Conservation (phyloP, 225 moss, liverwort and hornwort species). For the Lunularia cruciata region DNA sequence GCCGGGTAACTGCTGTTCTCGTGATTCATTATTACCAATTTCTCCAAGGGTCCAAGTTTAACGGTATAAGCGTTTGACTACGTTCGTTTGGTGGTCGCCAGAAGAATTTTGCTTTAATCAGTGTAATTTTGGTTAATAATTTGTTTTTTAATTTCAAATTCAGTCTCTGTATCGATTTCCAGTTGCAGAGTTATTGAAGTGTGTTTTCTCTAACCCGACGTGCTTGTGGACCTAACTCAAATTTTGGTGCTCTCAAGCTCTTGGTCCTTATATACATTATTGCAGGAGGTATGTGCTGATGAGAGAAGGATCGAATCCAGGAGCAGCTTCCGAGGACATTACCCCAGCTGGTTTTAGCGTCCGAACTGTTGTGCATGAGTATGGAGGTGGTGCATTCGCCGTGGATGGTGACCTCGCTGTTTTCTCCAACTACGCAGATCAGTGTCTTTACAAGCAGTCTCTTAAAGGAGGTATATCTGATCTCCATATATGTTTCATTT, state of each 20-base stretch:
- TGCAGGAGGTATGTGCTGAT: constrained; percentile 75
- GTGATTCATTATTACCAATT: no score
- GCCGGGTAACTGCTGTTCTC: constrained; percentile 47
- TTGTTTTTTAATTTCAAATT: no score
- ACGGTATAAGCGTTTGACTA: no score
- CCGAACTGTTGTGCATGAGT: constrained; percentile 80
- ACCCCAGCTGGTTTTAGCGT: constrained; percentile 71
- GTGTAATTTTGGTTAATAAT: no score
- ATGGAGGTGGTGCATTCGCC: constrained; percentile 75
- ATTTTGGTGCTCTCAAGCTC: no score
- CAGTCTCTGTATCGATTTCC: neutral
- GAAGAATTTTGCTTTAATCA: no score
- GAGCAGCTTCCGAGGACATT: constrained; percentile 61
- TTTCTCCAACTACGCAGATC: constrained; percentile 84
- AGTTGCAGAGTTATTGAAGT: neutral
- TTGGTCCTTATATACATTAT: neutral
- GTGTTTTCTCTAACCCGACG: no score
- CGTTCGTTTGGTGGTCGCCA: no score
- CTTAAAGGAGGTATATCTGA: constrained; percentile 52
- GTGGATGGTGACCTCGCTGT: constrained; percentile 57
- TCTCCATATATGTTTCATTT: neutral
- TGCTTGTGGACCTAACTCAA: no score
- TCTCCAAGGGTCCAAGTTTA: no score
- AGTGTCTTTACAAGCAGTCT: constrained; percentile 79
- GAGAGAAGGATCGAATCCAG: constrained; percentile 57